Conservation (phyloP, 371 early-diverging fungal species). For the Choanephora cucurbitarum region DNA sequence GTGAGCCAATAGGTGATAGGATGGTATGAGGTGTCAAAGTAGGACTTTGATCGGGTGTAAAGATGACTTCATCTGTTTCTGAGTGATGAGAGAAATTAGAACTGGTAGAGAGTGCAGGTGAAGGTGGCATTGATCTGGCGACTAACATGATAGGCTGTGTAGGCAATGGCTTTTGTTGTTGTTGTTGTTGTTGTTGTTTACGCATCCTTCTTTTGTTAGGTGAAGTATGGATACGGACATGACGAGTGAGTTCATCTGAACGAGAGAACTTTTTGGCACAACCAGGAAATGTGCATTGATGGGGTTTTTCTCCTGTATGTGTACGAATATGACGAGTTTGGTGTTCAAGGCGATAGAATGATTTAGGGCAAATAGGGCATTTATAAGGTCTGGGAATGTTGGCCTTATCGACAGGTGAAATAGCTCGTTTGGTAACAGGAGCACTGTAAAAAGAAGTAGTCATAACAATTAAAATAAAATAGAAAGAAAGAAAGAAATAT, state of each 20-base stretch:
- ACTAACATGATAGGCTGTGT: slow-evolving; percentile 13
- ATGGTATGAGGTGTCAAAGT: slow-evolving; percentile 29
- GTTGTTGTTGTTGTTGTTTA: slow-evolving; percentile 21
- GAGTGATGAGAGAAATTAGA: slow-evolving; percentile 33
- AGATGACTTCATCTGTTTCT: slow-evolving; percentile 44
- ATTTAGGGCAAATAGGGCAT: slow-evolving; percentile 69
- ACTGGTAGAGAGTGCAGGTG: slow-evolving; percentile 42
- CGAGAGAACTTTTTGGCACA: slow-evolving; percentile 89
- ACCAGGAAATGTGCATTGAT: slow-evolving; percentile 76
- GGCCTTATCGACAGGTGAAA: slow-evolving; percentile 39
- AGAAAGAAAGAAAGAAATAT: slow-evolving; percentile 9
- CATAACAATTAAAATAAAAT: slow-evolving; percentile 9
- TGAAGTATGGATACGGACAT: slow-evolving; percentile 75
- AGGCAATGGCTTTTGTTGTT: slow-evolving; percentile 7
- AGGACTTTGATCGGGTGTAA: slow-evolving; percentile 48
- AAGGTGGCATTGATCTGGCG: slow-evolving; percentile 31
- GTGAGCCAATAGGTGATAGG: slow-evolving; percentile 27
- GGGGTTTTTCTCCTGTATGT: slow-evolving; percentile 92
- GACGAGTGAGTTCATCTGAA: slow-evolving; percentile 88
- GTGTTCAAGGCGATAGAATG: slow-evolving; percentile 76
- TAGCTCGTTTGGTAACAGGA: slow-evolving; percentile 23
- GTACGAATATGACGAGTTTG: slow-evolving; percentile 88
- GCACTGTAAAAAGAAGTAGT: slow-evolving; percentile 5
- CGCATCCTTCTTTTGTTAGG: slow-evolving; percentile 38
- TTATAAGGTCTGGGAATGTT: slow-evolving; percentile 63